Evolutionary conservation across 1,284 basidiomycete genomes (phyloP), one percentile per base, ranked within the genome.

Genomic region (Neotropicomus parvogracilis): DNA sequence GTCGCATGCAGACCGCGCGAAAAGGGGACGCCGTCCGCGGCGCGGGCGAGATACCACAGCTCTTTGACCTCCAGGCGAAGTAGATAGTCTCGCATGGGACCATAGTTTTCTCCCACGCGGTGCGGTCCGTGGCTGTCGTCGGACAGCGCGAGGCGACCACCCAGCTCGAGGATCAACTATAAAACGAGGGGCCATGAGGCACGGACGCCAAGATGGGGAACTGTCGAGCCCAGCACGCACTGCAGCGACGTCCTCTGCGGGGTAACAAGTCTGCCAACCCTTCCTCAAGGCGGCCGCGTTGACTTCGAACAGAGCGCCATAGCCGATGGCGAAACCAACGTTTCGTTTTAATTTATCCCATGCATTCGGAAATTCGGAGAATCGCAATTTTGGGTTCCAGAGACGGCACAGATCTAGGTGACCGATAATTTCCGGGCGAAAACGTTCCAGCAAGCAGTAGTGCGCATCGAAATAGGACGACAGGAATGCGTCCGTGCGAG

Each of bases 91-190:
- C 74, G 73, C 55, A 89, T 66, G 13, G 78, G 75, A 45, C 71
- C 57, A 60, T 97, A 99, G 67, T 97, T 94, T 45, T 94, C 72
- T 0, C 91, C 95, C 36, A 99, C 93, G 14, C 85, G 83, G 32
- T 83, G 78, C 1, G 91, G 86, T 1, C 93, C 93, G 62, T 99
- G 95, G 48, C 94, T 95, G 68, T 99, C 95, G 66, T 99, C 95
- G 2, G 95, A 98, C 16, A 98, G 75, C 17, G 88, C 83, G 50
- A 98, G 78, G 19, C 82, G 78, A 1, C 95, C 95, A 6, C 77
- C 78, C 31, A 75, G 64, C 16, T 73, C 60, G 12, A 81, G 58
- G 50, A 98, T 90, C 14, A 89, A 64, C 89, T 95, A 53, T n/a
- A 24, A 32, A 42, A 24, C 4, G 4, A 8, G 38, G 27, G 14